A percentile compares a stretch with the other conserved stretches of the same genome.
Conservation (phyloP, 176 grass and related monocot genomes). For the Oryza officinalis region DNA sequence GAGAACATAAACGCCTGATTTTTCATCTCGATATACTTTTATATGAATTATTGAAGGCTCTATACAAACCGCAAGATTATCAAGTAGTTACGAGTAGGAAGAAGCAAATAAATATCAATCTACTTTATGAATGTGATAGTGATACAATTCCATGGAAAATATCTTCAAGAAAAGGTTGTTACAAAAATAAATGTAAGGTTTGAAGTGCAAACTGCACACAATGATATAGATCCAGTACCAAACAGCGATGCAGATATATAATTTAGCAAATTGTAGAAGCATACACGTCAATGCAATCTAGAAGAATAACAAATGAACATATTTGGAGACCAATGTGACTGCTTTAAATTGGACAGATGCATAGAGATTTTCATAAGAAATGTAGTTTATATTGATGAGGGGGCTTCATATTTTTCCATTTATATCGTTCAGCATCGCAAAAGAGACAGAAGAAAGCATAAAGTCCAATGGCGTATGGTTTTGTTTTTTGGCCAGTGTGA, state of each 20-base stretch:
- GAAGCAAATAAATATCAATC: not conserved
- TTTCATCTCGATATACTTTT: not conserved
- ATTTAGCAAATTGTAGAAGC: not conserved
- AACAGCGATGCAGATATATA: not conserved
- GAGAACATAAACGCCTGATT: not conserved
- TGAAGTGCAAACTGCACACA: not conserved
- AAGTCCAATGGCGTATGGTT: not conserved
- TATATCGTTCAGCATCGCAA: not conserved
- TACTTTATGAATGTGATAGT: not conserved
- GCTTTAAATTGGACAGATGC: not conserved
- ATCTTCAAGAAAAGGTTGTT: not conserved
- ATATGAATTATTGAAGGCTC: not conserved
- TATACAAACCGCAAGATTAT: not conserved
- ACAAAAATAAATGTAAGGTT: not conserved
- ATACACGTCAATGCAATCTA: not conserved
- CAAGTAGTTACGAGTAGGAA: conserved; percentile 10
- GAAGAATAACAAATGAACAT: not conserved
- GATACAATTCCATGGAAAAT: not conserved
- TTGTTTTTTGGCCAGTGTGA: not conserved
- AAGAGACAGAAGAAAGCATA: not conserved
- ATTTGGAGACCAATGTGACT: not conserved
- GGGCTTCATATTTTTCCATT: not conserved
- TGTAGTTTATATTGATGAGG: not conserved
- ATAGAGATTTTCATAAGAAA: not conserved
- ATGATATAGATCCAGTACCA: not conserved